Percentiles rank a stretch among this genome's conserved stretches.
Conservation (phyloP, 352 stramenopile species). For the Phytophthora pini region DNA sequence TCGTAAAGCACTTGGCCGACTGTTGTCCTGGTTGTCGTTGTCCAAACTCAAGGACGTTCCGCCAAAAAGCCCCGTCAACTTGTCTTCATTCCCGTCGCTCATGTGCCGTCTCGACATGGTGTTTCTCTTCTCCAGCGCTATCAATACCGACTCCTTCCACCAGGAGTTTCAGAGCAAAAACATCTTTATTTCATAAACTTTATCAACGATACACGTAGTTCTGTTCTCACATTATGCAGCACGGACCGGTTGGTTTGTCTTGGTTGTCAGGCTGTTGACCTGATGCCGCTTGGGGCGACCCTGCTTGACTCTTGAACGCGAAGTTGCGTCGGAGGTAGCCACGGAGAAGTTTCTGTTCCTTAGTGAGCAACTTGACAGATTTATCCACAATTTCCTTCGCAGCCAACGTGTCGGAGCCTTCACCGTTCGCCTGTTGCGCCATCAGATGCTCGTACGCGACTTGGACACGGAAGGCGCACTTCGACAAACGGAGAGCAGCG, state of each 20-base stretch:
- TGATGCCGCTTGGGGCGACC: neutral
- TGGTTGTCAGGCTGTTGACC: slow-evolving; percentile 10
- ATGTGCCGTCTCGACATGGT: slow-evolving; percentile 40
- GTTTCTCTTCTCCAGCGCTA: neutral
- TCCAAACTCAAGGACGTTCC: slow-evolving; percentile 33
- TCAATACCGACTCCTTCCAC: slow-evolving; percentile 2
- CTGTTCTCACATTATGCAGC: slow-evolving; percentile 34
- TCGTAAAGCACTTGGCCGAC: slow-evolving; percentile 54
- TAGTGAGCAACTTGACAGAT: slow-evolving; percentile 47
- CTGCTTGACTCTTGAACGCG: slow-evolving; percentile 45
- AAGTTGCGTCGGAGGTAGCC: slow-evolving; percentile 85
- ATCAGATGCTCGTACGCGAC: slow-evolving; percentile 63
- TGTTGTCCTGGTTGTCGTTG: slow-evolving; percentile 41
- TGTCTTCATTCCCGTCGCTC: slow-evolving; percentile 77
- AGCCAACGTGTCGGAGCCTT: slow-evolving; percentile 29
- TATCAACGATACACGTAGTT: slow-evolving; percentile 9
- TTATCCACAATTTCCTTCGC: slow-evolving; percentile 47
- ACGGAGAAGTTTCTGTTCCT: slow-evolving; percentile 64
- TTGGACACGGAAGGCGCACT: slow-evolving; percentile 77
- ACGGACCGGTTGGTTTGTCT: slow-evolving; percentile 28
- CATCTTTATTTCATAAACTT: slow-evolving; percentile 28
- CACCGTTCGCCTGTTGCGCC: slow-evolving; percentile 32
- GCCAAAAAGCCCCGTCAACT: slow-evolving; percentile 41
- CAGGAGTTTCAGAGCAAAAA: slow-evolving; percentile 21
- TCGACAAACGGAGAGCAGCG: slow-evolving; percentile 72